Conservation (phyloP, 2,329 filamentous ascomycete species). For the Clonostachys sp. region DNA sequence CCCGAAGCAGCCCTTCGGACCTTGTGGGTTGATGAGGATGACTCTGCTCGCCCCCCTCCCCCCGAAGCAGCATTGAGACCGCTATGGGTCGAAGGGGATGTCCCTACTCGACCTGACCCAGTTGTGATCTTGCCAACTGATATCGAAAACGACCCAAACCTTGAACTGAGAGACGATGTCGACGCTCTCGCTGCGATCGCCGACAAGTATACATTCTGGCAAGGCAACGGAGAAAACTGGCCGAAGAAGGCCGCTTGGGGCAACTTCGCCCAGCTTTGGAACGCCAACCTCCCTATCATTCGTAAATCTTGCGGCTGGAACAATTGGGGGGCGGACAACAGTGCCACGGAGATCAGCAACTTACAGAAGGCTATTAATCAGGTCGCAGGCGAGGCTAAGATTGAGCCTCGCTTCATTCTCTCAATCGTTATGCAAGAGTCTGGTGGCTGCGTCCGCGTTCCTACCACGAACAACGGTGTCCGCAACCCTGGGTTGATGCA, state of each 20-base stretch:
- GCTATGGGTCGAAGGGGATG: no score
- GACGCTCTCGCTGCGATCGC: neutral
- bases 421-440: slow-evolving; percentile 24
- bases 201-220: slow-evolving; percentile 9
- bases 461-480: slow-evolving; percentile 10
- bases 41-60: no score
- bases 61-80: no score
- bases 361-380: slow-evolving; percentile 7
- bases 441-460: slow-evolving; percentile 8
- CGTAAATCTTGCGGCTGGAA: slow-evolving; percentile 8
- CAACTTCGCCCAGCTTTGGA: slow-evolving; percentile 7
- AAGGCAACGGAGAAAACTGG: slow-evolving; percentile 8
- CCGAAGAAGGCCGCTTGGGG: slow-evolving; percentile 7
- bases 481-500: slow-evolving; percentile 11
- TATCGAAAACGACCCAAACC: no score
- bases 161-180: no score
- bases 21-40: no score
- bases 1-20: no score
- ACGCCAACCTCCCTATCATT: slow-evolving; percentile 5
- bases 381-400: slow-evolving; percentile 5
- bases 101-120: no score
- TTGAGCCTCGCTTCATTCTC: slow-evolving; percentile 12
- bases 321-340: slow-evolving; percentile 9
- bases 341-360: slow-evolving; percentile 4
- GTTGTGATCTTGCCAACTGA: no score